Percentiles rank a stretch among this genome's conserved stretches.
Evolutionary conservation across 1,139 yeast species (phyloP).

Genomic region (Chernovozyma aurita): DNA sequence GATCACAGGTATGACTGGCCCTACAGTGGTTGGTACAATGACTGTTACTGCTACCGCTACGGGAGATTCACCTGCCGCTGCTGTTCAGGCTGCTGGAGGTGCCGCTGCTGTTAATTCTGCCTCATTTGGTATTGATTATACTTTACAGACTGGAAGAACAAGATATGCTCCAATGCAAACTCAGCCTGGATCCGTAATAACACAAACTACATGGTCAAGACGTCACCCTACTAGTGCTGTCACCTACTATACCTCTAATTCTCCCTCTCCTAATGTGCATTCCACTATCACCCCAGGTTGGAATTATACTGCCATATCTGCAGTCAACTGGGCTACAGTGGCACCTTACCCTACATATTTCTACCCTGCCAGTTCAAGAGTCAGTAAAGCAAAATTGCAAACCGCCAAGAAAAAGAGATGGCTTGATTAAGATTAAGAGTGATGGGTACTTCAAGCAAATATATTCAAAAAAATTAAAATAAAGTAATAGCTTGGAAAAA

Average conservation of each 20-base stretch:
- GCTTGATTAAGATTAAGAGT: slow-evolving; percentile 21
- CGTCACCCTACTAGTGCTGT: slow-evolving; percentile 65
- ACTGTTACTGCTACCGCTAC: slow-evolving; percentile 27
- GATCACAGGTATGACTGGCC: slow-evolving; percentile 64
- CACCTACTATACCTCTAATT: slow-evolving; percentile 45
- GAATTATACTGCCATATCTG: slow-evolving; percentile 66
- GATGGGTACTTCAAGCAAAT: no score
- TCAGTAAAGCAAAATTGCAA: slow-evolving; percentile 35
- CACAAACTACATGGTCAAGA: slow-evolving; percentile 61
- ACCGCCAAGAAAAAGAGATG: slow-evolving; percentile 38
- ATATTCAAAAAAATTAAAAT: not conserved
- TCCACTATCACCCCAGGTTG: slow-evolving; percentile 82
- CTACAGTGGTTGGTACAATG: no score
- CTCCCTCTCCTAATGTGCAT: slow-evolving; percentile 39
- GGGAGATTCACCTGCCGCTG: slow-evolving; percentile 26
- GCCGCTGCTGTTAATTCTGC: slow-evolving; percentile 21
- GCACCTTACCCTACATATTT: slow-evolving; percentile 60
- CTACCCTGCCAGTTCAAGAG: slow-evolving; percentile 39
- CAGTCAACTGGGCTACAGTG: slow-evolving; percentile 60
- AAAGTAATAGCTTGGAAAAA: not conserved
- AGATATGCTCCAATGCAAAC: slow-evolving; percentile 89
- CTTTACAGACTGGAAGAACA: slow-evolving; percentile 68
- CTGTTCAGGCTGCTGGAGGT: slow-evolving; percentile 26
- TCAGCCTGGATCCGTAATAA: slow-evolving; percentile 71
- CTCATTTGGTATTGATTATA: slow-evolving; percentile 54